Conservation (phyloP, 208 protist genomes). For the Balamuthia mandrillaris region DNA sequence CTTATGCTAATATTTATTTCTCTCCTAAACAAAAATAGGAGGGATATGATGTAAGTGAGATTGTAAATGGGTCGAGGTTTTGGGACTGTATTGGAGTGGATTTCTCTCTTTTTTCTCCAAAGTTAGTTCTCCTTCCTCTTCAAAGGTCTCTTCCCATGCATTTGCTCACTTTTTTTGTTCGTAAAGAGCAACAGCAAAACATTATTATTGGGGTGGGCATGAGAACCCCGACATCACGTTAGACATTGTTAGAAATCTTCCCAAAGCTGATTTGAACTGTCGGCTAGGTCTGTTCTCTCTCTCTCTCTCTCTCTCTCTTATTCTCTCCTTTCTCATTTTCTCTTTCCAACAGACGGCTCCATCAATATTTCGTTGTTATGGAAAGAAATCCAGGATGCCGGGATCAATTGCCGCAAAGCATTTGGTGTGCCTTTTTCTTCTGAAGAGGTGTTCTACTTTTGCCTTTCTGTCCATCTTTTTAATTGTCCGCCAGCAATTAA, state of each 20-base stretch:
- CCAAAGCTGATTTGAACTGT: conserved; percentile 58
- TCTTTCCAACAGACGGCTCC: conserved; percentile 18
- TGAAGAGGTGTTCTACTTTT: too few relatives aligned
- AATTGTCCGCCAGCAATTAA: too few relatives aligned
- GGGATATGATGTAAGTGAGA: too few relatives aligned
- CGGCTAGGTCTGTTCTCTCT: conserved; percentile 4
- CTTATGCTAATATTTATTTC: too few relatives aligned
- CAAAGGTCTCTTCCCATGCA: too few relatives aligned
- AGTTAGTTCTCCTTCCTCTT: not conserved
- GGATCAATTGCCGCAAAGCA: not conserved
- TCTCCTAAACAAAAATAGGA: too few relatives aligned
- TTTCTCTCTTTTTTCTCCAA: not conserved
- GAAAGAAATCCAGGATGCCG: conserved; percentile 29
- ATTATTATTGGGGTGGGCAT: not conserved
- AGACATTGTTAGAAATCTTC: conserved; percentile 47
- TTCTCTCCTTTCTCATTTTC: too few relatives aligned
- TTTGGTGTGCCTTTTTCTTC: not conserved
- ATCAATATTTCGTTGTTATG: conserved; percentile 49
- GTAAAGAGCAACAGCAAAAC: too few relatives aligned
- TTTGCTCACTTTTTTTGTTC: too few relatives aligned
- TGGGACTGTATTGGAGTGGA: conserved; percentile 36
- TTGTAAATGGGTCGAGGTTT: too few relatives aligned
- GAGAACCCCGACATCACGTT: conserved; percentile 48
- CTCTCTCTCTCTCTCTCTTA: not conserved
- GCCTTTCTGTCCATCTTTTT: too few relatives aligned